A percentile compares a stretch with the other conserved stretches of the same genome.
Conservation (phyloP, 2,329 filamentous ascomycete genomes). For the Alternaria arborescens region DNA sequence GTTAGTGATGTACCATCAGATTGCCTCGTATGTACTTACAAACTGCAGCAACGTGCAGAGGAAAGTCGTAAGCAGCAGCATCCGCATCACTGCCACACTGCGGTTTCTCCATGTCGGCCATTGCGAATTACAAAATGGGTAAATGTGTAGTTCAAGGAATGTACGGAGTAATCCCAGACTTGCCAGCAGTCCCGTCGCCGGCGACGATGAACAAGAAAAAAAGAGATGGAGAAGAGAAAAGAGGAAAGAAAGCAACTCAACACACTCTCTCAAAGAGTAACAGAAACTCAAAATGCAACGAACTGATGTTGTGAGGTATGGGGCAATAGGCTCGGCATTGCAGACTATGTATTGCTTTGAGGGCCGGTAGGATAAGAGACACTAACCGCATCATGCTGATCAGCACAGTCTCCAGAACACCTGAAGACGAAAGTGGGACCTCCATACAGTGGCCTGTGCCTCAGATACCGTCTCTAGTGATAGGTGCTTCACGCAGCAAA, state of each 20-base stretch:
- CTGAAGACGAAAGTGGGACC: slow-evolving; percentile 35
- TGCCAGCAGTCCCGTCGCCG: slow-evolving; percentile 47
- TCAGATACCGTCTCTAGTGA: slow-evolving; percentile 35
- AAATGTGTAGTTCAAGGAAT: slow-evolving; percentile 22
- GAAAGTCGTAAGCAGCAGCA: slow-evolving; percentile 46
- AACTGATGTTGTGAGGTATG: slow-evolving; percentile 27
- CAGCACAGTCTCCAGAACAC: slow-evolving; percentile 36
- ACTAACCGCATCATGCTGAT: slow-evolving; percentile 43
- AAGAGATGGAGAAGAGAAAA: slow-evolving; percentile 26
- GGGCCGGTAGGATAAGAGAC: slow-evolving; percentile 27
- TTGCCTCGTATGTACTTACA: slow-evolving; percentile 38
- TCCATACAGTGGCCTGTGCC: slow-evolving; percentile 41
- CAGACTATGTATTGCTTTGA: slow-evolving; percentile 43
- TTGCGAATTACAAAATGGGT: slow-evolving; percentile 29
- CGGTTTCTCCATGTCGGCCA: slow-evolving; percentile 45
- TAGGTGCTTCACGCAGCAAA: slow-evolving; percentile 38
- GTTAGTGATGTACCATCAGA: slow-evolving; percentile 21
- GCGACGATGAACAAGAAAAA: slow-evolving; percentile 39
- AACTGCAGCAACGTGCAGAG: slow-evolving; percentile 50
- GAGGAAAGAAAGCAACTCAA: slow-evolving; percentile 29
- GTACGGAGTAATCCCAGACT: slow-evolving; percentile 26
- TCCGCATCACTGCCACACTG: slow-evolving; percentile 43
- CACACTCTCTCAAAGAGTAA: slow-evolving; percentile 48
- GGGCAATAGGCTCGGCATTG: slow-evolving; percentile 40
- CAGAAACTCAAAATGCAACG: slow-evolving; percentile 27